Base-by-base conservation (phyloP, 495 filamentous ascomycete genomes). In the Penicillium bialowiezense region DNA sequence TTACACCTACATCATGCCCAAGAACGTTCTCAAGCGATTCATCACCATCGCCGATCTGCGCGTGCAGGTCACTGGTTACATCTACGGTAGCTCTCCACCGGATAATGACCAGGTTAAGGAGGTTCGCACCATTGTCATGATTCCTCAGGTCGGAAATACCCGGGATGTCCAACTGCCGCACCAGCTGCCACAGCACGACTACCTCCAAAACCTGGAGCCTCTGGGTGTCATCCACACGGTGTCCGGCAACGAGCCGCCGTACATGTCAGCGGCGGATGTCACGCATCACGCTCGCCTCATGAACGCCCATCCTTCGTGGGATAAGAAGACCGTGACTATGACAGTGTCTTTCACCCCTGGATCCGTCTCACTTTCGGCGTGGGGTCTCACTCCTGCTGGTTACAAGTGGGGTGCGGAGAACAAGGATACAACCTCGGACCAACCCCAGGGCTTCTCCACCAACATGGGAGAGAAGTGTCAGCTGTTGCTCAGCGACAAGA, bases 351-450 rank as follows among this genome's bases (percentile, higher is more conserved):
- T 99, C 77, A 97, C 95, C 4, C 95, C 95, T n/a, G 95, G 95
- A 48, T 96, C 91, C 41, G 95, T 97, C 34, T 96, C 91, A 2
- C 81, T 99, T 36, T 86, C 90, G 2, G 91, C 93, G 19, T 99
- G 90, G 87, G 84, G 85, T 13, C 81, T 97, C 24, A 96, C 90
- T 2, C 92, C 95, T 4, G 68, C 84, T 33, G 95, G 95, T 36
- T 97, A 92, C 76, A 91, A 92, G 67, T 99, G 95, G 95, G 95
- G 95, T 50, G 89, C 82, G 5, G 90, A 97, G 64, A 99, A 99
- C 78, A 90, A 87, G 69, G 95, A 99, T 68, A 79, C 84, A 40
- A 81, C 84, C 49, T 93, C 87, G 37, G 93, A 97, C 67, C 88
- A 93, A 66, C 95, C 95, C 0, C 84, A 90, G 45, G 95, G 95